Evolutionary conservation across 116 monocot species (phyloP), one percentile per base, ranked within the genome.

Genomic region (Dioscorea cayenensis): DNA sequence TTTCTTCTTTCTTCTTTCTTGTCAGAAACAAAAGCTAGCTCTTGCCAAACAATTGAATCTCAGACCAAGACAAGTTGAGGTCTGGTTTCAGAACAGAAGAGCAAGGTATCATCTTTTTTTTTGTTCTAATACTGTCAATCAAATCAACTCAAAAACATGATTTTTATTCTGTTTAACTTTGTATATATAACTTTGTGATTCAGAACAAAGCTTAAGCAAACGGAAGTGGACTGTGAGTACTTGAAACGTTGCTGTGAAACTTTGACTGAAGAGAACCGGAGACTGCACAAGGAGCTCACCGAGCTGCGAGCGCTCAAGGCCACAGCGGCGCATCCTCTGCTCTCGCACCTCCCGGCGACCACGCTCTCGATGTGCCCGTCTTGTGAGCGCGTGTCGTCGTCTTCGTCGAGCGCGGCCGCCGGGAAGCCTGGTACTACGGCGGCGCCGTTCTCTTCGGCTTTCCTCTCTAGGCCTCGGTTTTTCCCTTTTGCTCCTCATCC

Each of bases 121-220:
- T n/a, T n/a, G n/a, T n/a, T n/a, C n/a, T n/a, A n/a, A n/a, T n/a
- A 3, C 3, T 71, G 14, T 16, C 5, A 55, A 55, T 52, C 0
- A 14, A 16, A 13, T 55, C 55, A 32, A 16, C 55, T 55, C 16
- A 55, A 5, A n/a, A 55, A 1, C n/a, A 3, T 55, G 3, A 55
- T 19, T 55, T 16, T 55, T 55, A 19, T 55, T 16, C 55, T 55
- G 32, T 32, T 32, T 32, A 8, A 9, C 43, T 55, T 55, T 18
- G 2, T 17, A 51, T 51, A 11, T 18, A 18, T n/a, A 55, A 55
- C 55, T 55, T n/a, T 18, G 11, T 11, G 2, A 16, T 70, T 28
- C 77, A 87, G 87, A 71, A 87, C 87, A 49, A 87, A 87, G 68
- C 67, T 87, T 79, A 87, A 87, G 84, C 87, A 87, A 76, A 87